Percentiles rank a stretch among this genome's conserved stretches.
Conservation (phyloP, 257 asterid genomes). For the Lithospermum erythrorhizon region DNA sequence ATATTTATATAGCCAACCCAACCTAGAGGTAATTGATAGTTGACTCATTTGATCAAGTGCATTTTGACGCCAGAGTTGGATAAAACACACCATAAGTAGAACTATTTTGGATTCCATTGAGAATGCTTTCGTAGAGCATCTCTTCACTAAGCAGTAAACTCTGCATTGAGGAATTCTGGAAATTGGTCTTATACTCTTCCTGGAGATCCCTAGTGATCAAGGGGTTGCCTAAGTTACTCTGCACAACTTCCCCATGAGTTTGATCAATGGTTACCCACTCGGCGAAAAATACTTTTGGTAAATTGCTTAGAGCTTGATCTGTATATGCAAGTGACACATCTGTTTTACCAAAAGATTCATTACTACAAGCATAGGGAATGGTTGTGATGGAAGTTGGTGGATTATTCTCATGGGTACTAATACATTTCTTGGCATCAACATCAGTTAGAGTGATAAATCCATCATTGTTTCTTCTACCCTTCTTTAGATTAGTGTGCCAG, state of each 20-base stretch:
- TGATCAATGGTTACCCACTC: conserved; percentile 66
- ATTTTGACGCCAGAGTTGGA: too few species aligned
- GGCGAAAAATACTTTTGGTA: conserved; percentile 60
- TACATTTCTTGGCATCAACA: neutral
- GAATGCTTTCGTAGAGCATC: conserved; percentile 9
- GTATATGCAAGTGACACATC: conserved; percentile 19
- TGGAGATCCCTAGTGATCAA: conserved; percentile 1
- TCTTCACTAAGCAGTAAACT: conserved; percentile 15
- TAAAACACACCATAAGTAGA: too few species aligned
- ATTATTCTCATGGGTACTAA: conserved; percentile 6
- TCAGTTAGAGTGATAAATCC: conserved; percentile 11
- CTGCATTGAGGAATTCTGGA: conserved; percentile 13
- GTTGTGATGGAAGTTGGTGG: conserved; percentile 18
- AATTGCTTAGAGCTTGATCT: conserved; percentile 26
- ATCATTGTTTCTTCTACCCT: conserved; percentile 19
- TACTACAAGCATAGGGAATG: conserved; percentile 15
- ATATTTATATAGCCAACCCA: too few species aligned
- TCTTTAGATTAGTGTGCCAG: conserved; percentile 65
- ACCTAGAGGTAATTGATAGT: too few species aligned
- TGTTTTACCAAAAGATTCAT: conserved; percentile 22
- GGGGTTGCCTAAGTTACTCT: neutral
- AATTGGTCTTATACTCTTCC: conserved; percentile 3
- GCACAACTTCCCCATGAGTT: conserved; percentile 17
- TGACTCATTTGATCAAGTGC: too few species aligned
- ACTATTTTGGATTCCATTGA: neutral